phyloP scores from a whole-genome alignment of 495 filamentous ascomycete species.

The Friedmanniomyces endolithicus region DNA sequence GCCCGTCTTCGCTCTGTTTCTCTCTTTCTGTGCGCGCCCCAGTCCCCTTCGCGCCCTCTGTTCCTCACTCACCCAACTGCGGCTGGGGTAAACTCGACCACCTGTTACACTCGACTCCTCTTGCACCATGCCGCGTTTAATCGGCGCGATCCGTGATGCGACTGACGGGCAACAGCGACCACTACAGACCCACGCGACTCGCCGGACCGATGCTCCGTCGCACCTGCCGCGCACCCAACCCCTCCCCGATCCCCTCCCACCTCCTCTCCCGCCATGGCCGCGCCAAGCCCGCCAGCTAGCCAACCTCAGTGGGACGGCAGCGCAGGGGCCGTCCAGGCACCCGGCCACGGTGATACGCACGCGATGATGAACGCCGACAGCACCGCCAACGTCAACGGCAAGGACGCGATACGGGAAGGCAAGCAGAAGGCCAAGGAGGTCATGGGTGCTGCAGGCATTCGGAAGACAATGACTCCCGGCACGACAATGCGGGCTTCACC shows the following conservation, averaged over 20 bases:
- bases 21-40: neutral
- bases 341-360: neutral
- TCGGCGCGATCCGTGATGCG: neutral
- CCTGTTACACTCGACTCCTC: neutral
- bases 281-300: slow-evolving; percentile 2
- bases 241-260: neutral
- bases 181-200: neutral
- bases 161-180: neutral
- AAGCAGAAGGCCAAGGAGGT: slow-evolving; percentile 50
- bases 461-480: slow-evolving; percentile 12
- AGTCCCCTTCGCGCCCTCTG: neutral
- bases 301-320: slow-evolving; percentile 10
- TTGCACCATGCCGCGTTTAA: neutral
- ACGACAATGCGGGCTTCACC: slow-evolving; percentile 2
- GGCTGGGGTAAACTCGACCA: neutral
- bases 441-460: slow-evolving; percentile 37
- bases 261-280: neutral
- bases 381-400: slow-evolving; percentile 8
- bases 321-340: slow-evolving; percentile 9
- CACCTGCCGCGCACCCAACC: neutral
- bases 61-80: neutral
- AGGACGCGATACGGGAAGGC: slow-evolving; percentile 39
- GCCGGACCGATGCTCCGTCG: neutral
- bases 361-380: neutral
- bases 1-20: neutral